Evolutionary conservation across 2,329 filamentous ascomycete genomes (phyloP).

Genomic region (Pleurostoma richardsiae): DNA sequence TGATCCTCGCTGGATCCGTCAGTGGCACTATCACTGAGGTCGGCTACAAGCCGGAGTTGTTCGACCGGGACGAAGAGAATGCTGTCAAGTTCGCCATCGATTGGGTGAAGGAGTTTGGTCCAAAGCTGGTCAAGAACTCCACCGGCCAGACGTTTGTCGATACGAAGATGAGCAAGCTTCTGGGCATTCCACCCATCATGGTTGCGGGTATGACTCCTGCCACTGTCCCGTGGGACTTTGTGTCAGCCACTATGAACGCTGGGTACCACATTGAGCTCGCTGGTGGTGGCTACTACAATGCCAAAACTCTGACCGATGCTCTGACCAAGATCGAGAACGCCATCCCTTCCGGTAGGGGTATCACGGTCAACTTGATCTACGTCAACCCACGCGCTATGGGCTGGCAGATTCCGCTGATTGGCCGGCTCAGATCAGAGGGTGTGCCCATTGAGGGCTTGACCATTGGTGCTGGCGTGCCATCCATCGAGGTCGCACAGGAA

Average conservation of each 20-base stretch:
- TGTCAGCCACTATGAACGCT: slow-evolving; percentile 87
- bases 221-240: slow-evolving; percentile 87
- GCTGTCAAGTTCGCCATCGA: slow-evolving; percentile 93
- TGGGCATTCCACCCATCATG: slow-evolving; percentile 82
- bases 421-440: slow-evolving; percentile 74
- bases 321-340: slow-evolving; percentile 78
- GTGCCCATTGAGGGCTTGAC: slow-evolving; percentile 89
- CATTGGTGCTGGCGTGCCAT: slow-evolving; percentile 89
- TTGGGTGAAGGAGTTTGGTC: slow-evolving; percentile 96
- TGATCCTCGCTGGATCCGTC: slow-evolving; percentile 91
- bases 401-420: slow-evolving; percentile 87
- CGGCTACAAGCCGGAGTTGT: slow-evolving; percentile 96
- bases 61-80: slow-evolving; percentile 91
- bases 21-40: slow-evolving; percentile 86
- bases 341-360: slow-evolving; percentile 81
- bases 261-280: slow-evolving; percentile 92
- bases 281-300: slow-evolving; percentile 84
- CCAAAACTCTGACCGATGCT: slow-evolving; percentile 76
- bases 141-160: slow-evolving; percentile 88
- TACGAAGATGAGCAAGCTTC: slow-evolving; percentile 88
- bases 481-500: slow-evolving; percentile 86
- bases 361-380: slow-evolving; percentile 87
- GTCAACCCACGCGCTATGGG: slow-evolving; percentile 84
- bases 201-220: slow-evolving; percentile 92
- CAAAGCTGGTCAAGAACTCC: slow-evolving; percentile 85